These are phyloP conservation scores for Plantago coronopus DNA, from an alignment of 305 asterid species.

Conservation along the genomic window DNA sequence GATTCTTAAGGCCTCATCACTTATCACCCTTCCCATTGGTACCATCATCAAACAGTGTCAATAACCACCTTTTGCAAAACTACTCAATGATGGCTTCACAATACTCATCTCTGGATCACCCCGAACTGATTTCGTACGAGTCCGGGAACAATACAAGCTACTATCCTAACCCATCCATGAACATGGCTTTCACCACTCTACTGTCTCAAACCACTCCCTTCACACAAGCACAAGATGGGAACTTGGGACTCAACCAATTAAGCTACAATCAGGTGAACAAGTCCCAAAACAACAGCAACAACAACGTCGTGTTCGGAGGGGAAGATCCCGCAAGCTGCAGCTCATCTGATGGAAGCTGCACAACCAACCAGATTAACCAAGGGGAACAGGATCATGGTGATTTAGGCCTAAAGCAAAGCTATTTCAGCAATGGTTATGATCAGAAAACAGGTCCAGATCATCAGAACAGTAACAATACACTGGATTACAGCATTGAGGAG, in stretches of 20 bases:
- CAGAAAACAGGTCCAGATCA: conserved; percentile 18
- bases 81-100: conserved; percentile 19
- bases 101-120: conserved; percentile 5
- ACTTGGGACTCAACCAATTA: conserved; percentile 17
- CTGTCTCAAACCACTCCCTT: conserved; percentile 17
- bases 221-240: conserved; percentile 29
- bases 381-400: conserved; percentile 19
- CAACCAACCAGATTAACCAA: conserved; percentile 19
- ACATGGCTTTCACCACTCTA: conserved; percentile 19
- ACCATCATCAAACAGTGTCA: neutral
- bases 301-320: conserved; percentile 28
- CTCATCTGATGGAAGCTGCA: conserved; percentile 48
- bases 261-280: conserved; percentile 12
- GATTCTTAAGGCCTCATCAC: conserved; percentile 13
- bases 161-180: neutral
- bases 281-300: neutral
- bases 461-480: conserved; percentile 26
- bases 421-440: conserved; percentile 18
- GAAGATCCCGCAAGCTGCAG: conserved; percentile 37
- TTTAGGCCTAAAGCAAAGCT: conserved; percentile 13
- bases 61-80: conserved; percentile 22
- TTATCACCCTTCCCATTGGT: conserved; percentile 9
- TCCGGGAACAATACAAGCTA: neutral
- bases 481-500: conserved; percentile 65
- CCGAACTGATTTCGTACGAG: neutral